Percentiles rank a stretch among this genome's conserved stretches.
Evolutionary conservation across 2,329 filamentous ascomycete species (phyloP).

Genomic region (Xylariaceae sp.): DNA sequence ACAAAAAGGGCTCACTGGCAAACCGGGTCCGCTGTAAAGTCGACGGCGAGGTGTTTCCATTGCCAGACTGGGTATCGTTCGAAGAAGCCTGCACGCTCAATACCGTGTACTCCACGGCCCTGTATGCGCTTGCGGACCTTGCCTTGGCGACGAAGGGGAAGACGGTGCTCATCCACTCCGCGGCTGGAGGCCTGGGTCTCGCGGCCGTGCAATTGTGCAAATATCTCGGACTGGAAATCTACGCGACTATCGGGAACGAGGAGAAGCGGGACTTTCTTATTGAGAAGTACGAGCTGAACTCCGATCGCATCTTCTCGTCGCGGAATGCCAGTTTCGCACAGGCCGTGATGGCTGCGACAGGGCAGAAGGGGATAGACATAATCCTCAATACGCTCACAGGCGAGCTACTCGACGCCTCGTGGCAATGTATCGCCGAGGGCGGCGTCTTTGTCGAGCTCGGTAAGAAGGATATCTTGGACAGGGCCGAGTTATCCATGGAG

Average conservation of each 20-base stretch:
- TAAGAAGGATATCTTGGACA: constrained; percentile 4
- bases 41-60: no score
- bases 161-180: constrained; percentile 17
- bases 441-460: constrained; percentile 13
- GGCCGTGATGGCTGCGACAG: constrained; percentile 11
- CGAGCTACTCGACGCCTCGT: constrained; percentile 9
- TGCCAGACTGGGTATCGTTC: not conserved
- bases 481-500: constrained; percentile 4
- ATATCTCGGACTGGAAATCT: constrained; percentile 16
- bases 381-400: constrained; percentile 15
- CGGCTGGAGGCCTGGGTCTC: constrained; percentile 17
- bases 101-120: constrained; percentile 8
- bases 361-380: constrained; percentile 7
- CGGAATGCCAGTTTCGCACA: constrained; percentile 4
- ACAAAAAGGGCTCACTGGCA: no score
- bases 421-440: constrained; percentile 4
- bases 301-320: constrained; percentile 10
- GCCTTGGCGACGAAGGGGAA: constrained; percentile 7
- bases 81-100: constrained; percentile 1
- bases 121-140: constrained; percentile 12
- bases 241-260: constrained; percentile 8
- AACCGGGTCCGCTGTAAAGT: no score
- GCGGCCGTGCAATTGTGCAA: constrained; percentile 11
- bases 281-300: constrained; percentile 4
- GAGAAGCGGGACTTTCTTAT: constrained; percentile 11